These are phyloP conservation scores for Mortierella claussenii DNA, from an alignment of 192 early-diverging fungal genomes.

Conservation along the genomic window DNA sequence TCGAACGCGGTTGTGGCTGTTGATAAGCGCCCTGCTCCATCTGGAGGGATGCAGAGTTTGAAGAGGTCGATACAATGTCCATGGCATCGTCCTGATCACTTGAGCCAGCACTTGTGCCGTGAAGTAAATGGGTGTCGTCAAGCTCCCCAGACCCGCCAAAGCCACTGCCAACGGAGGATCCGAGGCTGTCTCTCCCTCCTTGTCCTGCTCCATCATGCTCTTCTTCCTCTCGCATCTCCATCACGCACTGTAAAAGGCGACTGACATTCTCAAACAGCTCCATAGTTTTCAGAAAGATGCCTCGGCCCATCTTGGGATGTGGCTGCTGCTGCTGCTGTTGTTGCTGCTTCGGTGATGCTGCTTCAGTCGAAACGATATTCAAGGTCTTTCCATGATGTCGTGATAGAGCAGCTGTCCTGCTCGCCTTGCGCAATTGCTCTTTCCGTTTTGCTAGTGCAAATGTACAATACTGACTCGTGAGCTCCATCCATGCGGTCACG, in stretches of 20 bases:
- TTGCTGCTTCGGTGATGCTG: not conserved
- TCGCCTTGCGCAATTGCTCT: slow-evolving; percentile 9
- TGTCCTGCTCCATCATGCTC: slow-evolving; percentile 8
- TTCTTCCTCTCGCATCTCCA: slow-evolving; percentile 49
- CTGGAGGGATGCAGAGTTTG: not conserved
- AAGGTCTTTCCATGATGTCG: not conserved
- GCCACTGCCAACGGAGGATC: not conserved
- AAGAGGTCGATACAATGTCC: slow-evolving; percentile 16
- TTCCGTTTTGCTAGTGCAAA: slow-evolving; percentile 27
- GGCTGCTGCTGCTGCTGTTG: not conserved
- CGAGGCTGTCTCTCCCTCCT: no score
- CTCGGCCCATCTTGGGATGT: slow-evolving; percentile 8
- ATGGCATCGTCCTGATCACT: slow-evolving; percentile 49
- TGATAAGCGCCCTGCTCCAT: not conserved
- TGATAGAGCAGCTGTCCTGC: not conserved
- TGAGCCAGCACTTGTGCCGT: slow-evolving; percentile 22
- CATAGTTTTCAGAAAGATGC: slow-evolving; percentile 37
- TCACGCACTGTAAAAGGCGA: slow-evolving; percentile 32
- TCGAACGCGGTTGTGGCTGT: not conserved
- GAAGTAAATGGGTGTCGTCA: slow-evolving; percentile 2
- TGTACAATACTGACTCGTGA: slow-evolving; percentile 27
- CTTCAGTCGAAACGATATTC: not conserved
- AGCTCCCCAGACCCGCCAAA: slow-evolving; percentile 1
- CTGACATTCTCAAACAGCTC: slow-evolving; percentile 38
- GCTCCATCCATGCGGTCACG: slow-evolving; percentile 41